phyloP scores from a whole-genome alignment of 805 yeast species.

The Starmerella geochares region DNA sequence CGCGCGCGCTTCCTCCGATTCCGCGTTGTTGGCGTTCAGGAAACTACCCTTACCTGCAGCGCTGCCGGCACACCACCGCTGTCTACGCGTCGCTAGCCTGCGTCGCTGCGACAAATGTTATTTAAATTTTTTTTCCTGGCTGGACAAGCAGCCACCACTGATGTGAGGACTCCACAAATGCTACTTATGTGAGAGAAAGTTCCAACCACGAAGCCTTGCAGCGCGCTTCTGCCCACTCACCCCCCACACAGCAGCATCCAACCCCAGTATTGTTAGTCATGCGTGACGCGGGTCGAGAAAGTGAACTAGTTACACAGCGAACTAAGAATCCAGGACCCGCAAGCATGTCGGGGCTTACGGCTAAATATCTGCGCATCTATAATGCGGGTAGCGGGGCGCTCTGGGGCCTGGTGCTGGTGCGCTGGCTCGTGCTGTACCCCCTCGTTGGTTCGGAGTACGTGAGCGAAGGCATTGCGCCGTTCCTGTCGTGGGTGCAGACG shows the following conservation, averaged over 20 bases:
- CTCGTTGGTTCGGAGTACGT: conserved; percentile 55
- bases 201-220: too few species aligned
- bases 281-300: too few species aligned
- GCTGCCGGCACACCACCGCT: not conserved
- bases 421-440: conserved; percentile 36
- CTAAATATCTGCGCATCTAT: conserved; percentile 37
- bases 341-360: not conserved
- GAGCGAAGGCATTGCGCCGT: conserved; percentile 47
- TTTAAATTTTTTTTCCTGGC: too few species aligned
- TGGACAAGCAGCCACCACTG: too few species aligned
- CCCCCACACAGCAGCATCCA: too few species aligned
- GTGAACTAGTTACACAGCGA: too few species aligned
- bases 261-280: not conserved
- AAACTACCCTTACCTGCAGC: conserved; percentile 1
- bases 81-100: too few species aligned
- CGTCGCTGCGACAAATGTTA: too few species aligned
- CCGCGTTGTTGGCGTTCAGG: not conserved
- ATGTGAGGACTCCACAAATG: too few species aligned
- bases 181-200: too few species aligned
- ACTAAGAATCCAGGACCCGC: too few species aligned
- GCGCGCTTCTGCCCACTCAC: too few species aligned
- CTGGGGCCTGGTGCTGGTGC: conserved; percentile 44
- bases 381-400: conserved; percentile 45
- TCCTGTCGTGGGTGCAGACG: conserved; percentile 61
- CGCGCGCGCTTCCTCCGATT: not conserved